Evolutionary conservation across 2,329 filamentous ascomycete genomes (phyloP), one percentile per base, ranked within the genome.

Genomic region (Pestalotiopsis fici): DNA sequence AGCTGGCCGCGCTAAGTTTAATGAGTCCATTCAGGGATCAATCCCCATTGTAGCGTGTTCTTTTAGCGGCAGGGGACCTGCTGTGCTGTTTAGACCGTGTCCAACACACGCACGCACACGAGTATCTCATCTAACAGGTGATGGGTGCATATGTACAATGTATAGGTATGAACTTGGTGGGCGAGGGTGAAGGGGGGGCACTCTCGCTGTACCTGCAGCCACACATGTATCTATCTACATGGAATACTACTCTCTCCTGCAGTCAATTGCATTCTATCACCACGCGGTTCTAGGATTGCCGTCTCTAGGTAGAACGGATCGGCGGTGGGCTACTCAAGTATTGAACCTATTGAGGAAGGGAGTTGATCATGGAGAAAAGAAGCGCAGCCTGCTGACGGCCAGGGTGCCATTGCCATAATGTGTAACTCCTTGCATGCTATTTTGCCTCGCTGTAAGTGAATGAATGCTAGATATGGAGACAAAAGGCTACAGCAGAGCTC

Each of bases 1-100:
- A 76, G 77, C 73, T 76, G 78, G 77, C 71, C 74, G 76, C 79
- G 79, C 79, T 81, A 81, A 78, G 77, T 81, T 80, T 78, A 78
- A 80, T 80, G 78, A 81, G 76, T 72, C 68, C 70, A 69, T 73
- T 73, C 73, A 74, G 72, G 70, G 73, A 74, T 73, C 67, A 35
- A 35, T 39, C n/a, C 18, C 64, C 47, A 35, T 35, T 35, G 31
- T 35, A 35, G 31, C 31, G 31, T 18, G 23, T 57, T 31, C 55
- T 28, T 54, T 7, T 65, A 59, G 50, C 37, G 39, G 35, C 55
- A 67, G 65, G 65, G 47, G 62, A 54, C 35, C 43, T 64, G 18
- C 43, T 50, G 35, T 50, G 31, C 31, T 50, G 18, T 18, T 15
- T 47, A 3, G 43, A 50, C 18, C n/a, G 43, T 50, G 18, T 21